Conservation (phyloP, 345 rosid genomes). For the Adansonia digitata region DNA sequence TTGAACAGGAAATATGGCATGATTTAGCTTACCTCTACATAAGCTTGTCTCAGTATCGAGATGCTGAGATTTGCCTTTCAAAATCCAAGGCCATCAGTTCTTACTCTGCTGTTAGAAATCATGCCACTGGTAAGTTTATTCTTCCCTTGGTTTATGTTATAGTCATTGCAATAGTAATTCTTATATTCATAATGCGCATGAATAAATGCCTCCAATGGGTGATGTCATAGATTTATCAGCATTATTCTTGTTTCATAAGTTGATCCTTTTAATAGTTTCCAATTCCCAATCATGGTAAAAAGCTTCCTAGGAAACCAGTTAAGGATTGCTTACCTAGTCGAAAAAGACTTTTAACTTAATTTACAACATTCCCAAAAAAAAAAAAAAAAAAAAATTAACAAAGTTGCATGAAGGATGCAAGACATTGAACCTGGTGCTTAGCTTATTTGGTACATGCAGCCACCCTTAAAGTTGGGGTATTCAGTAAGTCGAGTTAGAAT, state of each 20-base stretch:
- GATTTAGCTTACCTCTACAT: conserved; percentile 66
- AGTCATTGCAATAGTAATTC: not conserved
- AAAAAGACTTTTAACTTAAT: not conserved
- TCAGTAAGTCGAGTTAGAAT: too few relatives aligned
- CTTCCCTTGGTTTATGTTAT: not conserved
- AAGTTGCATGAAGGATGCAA: too few relatives aligned
- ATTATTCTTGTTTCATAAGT: not conserved
- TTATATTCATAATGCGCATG: not conserved
- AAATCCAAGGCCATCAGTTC: conserved; percentile 52
- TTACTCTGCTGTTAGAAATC: conserved; percentile 51
- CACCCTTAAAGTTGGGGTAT: too few relatives aligned
- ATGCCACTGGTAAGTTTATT: conserved; percentile 41
- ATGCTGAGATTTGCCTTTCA: conserved; percentile 76
- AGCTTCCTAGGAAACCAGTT: not conserved
- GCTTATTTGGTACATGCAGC: too few relatives aligned
- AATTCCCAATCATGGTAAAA: not conserved
- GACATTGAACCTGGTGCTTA: too few relatives aligned
- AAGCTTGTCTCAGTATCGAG: conserved; percentile 56
- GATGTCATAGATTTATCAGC: not conserved
- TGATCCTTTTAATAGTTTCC: not conserved
- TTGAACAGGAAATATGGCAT: conserved; percentile 75
- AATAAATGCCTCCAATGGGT: not conserved
- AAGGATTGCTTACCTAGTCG: not conserved
- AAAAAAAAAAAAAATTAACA: too few relatives aligned
- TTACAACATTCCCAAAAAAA: too few relatives aligned